phyloP scores from a whole-genome alignment of 2,329 filamentous ascomycete genomes.

The Aspergillus terreus region DNA sequence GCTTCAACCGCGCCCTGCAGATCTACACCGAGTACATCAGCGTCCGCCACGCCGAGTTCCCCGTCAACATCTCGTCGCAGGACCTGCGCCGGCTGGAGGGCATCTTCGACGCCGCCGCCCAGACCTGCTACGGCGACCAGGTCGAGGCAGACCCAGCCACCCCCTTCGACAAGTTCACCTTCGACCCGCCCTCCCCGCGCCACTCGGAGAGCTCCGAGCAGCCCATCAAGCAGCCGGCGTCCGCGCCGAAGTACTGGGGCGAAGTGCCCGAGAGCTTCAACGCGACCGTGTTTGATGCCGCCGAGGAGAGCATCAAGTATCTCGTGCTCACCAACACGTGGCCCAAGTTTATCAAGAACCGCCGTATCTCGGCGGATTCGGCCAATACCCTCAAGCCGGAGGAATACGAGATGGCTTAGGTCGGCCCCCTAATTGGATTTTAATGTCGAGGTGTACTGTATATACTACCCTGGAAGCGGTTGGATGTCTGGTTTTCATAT shows the following conservation, averaged over 20 bases:
- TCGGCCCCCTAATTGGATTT: background rate
- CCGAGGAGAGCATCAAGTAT: conserved; percentile 61
- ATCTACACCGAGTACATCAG: conserved; percentile 63
- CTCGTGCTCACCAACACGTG: conserved; percentile 67
- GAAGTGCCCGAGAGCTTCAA: conserved; percentile 47
- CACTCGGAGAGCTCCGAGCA: conserved; percentile 19
- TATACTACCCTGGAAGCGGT: background rate
- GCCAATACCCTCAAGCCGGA: background rate
- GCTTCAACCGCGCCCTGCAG: conserved; percentile 56
- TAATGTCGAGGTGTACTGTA: background rate
- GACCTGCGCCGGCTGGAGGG: conserved; percentile 53
- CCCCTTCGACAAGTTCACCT: conserved; percentile 30
- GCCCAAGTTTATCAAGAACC: conserved; percentile 41
- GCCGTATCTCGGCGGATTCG: conserved; percentile 1
- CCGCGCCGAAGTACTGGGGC: conserved; percentile 29
- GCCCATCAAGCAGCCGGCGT: conserved; percentile 22
- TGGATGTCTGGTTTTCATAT: background rate
- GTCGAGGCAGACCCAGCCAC: conserved; percentile 36
- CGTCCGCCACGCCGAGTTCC: conserved; percentile 60
- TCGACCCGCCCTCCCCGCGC: conserved; percentile 19
- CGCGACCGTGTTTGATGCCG: conserved; percentile 54
- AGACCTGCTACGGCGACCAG: conserved; percentile 38
- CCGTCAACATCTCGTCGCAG: conserved; percentile 61
- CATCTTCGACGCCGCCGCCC: conserved; percentile 55
- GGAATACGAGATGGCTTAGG: background rate